Evolutionary conservation across 257 asterid species (phyloP), one percentile per base, ranked within the genome.

Genomic region (Asclepias syriaca): DNA sequence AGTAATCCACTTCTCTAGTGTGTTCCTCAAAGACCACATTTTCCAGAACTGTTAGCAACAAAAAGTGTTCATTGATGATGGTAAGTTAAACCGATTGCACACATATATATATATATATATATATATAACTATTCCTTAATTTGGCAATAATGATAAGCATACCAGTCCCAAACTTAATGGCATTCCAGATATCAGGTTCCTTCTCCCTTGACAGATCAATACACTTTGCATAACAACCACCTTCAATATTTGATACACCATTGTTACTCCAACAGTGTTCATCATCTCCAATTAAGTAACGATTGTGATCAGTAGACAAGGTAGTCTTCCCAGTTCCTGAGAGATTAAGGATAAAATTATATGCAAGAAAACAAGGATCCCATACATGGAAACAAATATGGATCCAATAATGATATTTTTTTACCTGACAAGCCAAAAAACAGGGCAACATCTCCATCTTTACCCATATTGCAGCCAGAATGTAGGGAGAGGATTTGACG

Each of bases 151-250:
- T 27, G 24, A 34, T 40, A 0, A 72, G 50, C 32, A 7, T 79
- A 91, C 97, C 97, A 54, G 93, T 76, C 37, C 95, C 96, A 68
- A 89, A 89, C 87, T 86, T 87, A 76, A 92, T 89, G 57, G 97
- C 97, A 37, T 92, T 88, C 96, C 96, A 92, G 57, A 92, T 92
- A 78, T 92, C 97, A 8, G 97, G 97, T 82, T 91, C 97, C 82
- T 88, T 91, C 82, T 91, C 97, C 71, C 88, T 71, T 0, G 90
- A 74, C 75, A 91, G 80, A 75, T 91, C 96, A 37, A 91, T 78
- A 85, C 97, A 91, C 72, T 91, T 91, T 2, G 96, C 96, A 61
- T 91, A 91, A 78, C 97, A 91, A 57, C 94, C 96, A n/a, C 96
- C 97, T 72, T 91, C 97, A 18, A 91, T 91, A 77, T 91, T 91